A percentile compares a stretch with the other conserved stretches of the same genome.
These are phyloP conservation scores for Grifola frondosa DNA, from an alignment of 1,284 basidiomycete species.

Conservation along the genomic window DNA sequence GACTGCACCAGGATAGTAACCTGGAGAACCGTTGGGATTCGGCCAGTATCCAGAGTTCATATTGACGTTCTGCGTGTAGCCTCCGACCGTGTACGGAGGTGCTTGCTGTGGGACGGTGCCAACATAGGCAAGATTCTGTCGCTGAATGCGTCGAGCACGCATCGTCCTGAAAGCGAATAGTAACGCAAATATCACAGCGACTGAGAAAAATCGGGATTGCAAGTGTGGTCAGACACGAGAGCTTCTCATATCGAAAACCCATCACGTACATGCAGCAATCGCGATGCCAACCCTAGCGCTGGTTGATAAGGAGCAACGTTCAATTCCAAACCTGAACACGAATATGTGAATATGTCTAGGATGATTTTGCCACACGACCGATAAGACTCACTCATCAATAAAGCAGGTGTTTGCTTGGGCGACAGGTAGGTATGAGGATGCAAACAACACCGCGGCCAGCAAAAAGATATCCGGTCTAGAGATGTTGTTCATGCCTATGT, in stretches of 20 bases:
- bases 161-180: constrained; percentile 11
- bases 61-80: not conserved
- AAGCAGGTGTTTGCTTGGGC: constrained; percentile 5
- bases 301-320: constrained; percentile 26
- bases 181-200: constrained; percentile 17
- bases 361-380: not conserved
- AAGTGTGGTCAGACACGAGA: not conserved
- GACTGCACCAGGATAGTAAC: constrained; percentile 5
- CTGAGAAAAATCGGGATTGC: not conserved
- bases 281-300: constrained; percentile 31
- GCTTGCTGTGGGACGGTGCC: constrained; percentile 19
- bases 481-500: too few relatives aligned
- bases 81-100: too few relatives aligned
- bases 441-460: not conserved
- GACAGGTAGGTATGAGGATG: constrained; percentile 1
- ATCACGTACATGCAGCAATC: constrained; percentile 27
- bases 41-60: constrained; percentile 5
- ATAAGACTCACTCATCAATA: not conserved
- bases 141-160: constrained; percentile 20
- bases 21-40: constrained; percentile 1
- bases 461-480: too few relatives aligned
- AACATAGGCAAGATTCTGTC: constrained; percentile 24
- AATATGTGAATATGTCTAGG: not conserved
- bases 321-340: constrained; percentile 16
- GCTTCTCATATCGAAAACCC: not conserved